A percentile compares a stretch with the other conserved stretches of the same genome.
These are phyloP conservation scores for Arthrobotrys pseudoclavata DNA, from an alignment of 2,329 filamentous ascomycete genomes.

Conservation along the genomic window DNA sequence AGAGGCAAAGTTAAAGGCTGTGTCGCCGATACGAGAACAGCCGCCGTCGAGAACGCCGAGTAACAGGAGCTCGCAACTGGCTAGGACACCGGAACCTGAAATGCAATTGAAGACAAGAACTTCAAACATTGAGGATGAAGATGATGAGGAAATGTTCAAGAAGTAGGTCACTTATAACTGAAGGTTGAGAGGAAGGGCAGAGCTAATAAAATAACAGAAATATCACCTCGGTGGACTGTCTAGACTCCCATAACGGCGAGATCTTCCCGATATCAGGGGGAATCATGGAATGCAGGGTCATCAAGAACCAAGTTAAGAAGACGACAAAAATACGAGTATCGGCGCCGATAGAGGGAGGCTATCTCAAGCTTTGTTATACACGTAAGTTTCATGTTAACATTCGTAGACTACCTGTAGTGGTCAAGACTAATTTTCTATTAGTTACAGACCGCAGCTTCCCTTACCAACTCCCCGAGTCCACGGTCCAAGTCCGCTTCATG, in stretches of 20 bases:
- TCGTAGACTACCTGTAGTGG: background rate
- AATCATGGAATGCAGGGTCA: constrained; percentile 56
- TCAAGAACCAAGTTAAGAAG: constrained; percentile 52
- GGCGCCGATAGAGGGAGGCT: constrained; percentile 43
- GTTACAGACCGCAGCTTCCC: constrained; percentile 57
- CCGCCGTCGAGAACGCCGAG: constrained; percentile 31
- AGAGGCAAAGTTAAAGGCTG: constrained; percentile 24
- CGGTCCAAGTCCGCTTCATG: constrained; percentile 58
- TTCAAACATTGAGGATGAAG: constrained; percentile 42
- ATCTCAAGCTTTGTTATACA: constrained; percentile 53
- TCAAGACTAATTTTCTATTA: constrained; percentile 1
- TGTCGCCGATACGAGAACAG: constrained; percentile 16
- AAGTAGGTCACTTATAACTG: constrained; percentile 21
- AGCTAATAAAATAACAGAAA: constrained; percentile 26
- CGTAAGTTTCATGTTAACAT: constrained; percentile 9
- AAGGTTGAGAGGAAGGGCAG: background rate
- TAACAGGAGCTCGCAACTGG: constrained; percentile 1
- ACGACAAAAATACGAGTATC: constrained; percentile 47
- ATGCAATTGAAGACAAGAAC: constrained; percentile 29
- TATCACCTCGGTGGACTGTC: constrained; percentile 51
- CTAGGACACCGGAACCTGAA: constrained; percentile 38
- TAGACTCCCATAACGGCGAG: constrained; percentile 47
- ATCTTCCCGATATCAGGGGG: constrained; percentile 43
- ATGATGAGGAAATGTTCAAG: constrained; percentile 48
- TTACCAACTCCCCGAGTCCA: constrained; percentile 56